Evolutionary conservation across 164 flowering plant species (phyloP), one percentile per base, ranked within the genome.

Genomic region (Dillenia turbinata): DNA sequence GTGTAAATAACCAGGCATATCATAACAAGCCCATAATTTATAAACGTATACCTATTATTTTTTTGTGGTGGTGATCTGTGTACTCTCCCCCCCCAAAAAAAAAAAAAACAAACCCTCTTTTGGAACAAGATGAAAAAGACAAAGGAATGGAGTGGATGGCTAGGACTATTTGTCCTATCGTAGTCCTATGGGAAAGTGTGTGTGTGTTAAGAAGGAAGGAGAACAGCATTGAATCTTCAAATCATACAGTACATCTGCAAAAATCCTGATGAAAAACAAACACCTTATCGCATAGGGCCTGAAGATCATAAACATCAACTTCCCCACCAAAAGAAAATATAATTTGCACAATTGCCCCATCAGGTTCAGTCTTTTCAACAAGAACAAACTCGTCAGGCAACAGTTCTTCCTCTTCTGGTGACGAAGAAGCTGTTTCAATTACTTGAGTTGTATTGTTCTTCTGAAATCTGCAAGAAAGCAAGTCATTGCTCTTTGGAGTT

Each of bases 281-380:
- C 63, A 90, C 98, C 96, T 89, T 89, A 73, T 90, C 98, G 67
- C 97, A 90, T 22, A 94, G 75, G 50, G 89, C 75, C 71, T 90
- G 88, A 52, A 94, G 82, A 61, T 89, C 90, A 79, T 89, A 86
- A 11, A 94, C 75, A 71, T 90, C 90, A 47, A 94, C 81, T 63
- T 87, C 81, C 68, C 85, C 95, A 72, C 95, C 96, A 9, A 96
- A 85, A 70, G 98, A 87, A 66, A 89, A 94, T 44, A 93, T 69
- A 56, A 93, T 86, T 65, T 90, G 88, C 71, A 90, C 97, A 63
- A 76, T 59, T 48, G 74, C 60, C 60, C 98, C 97, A 80, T 88
- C 95, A 58, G 83, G 67, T 55, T 58, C 71, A 54, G 82, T 81
- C 72, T 75, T 93, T 63, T 93, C 96, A 68, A 77, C 69, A 48